A percentile compares a stretch with the other conserved stretches of the same genome.
These are phyloP conservation scores for Pichia ethanolica DNA, from an alignment of 805 yeast species.

Conservation along the genomic window DNA sequence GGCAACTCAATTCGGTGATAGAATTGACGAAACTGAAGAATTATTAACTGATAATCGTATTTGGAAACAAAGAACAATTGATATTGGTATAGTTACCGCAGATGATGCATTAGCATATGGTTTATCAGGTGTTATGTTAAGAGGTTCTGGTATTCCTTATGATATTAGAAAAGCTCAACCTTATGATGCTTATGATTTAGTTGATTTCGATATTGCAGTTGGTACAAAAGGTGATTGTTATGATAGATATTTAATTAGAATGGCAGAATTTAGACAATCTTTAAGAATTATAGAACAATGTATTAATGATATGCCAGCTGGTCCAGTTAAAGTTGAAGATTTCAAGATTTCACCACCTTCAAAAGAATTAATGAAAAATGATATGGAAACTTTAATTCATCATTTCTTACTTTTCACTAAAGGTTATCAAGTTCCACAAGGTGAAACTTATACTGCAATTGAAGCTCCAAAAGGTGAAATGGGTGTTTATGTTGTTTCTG, in stretches of 20 bases:
- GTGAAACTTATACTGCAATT: conserved; percentile 85
- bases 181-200: conserved; percentile 80
- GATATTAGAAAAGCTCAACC: conserved; percentile 84
- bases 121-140: conserved; percentile 80
- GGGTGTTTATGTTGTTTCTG: conserved; percentile 85
- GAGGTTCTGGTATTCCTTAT: conserved; percentile 86
- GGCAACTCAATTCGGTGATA: conserved; percentile 93
- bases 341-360: conserved; percentile 81
- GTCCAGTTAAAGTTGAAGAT: conserved; percentile 87
- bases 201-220: conserved; percentile 82
- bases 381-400: conserved; percentile 88
- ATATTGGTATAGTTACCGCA: conserved; percentile 73
- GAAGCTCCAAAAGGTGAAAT: conserved; percentile 96
- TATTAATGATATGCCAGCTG: conserved; percentile 85
- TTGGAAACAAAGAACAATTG: conserved; percentile 83
- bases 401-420: conserved; percentile 83
- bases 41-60: conserved; percentile 84
- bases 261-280: conserved; percentile 90
- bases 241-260: conserved; percentile 80
- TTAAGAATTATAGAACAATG: conserved; percentile 85
- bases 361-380: conserved; percentile 75
- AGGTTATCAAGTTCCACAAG: conserved; percentile 84
- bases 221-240: conserved; percentile 87
- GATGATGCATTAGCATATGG: conserved; percentile 82
- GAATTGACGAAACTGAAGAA: conserved; percentile 87